Evolutionary conservation across 768 basidiomycete species (phyloP).

Genomic region (Daedaleopsis sinensis): DNA sequence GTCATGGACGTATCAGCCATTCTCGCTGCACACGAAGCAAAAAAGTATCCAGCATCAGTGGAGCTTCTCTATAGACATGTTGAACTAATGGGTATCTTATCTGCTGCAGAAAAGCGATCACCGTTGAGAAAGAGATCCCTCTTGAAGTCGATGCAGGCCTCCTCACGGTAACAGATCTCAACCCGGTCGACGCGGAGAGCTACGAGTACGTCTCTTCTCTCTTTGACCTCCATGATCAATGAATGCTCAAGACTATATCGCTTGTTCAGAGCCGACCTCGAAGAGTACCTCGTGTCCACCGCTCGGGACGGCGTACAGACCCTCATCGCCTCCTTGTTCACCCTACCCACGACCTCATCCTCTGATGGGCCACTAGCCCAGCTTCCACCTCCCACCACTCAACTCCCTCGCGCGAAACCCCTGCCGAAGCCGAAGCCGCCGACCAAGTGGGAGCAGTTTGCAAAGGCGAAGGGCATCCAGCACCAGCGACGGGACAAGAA

Average conservation of each 20-base stretch:
- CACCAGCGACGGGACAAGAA: constrained; percentile 77
- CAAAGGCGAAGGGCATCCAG: constrained; percentile 90
- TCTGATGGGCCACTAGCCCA: constrained; percentile 82
- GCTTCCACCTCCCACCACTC: constrained; percentile 76
- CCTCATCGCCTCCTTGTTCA: constrained; percentile 78
- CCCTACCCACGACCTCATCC: constrained; percentile 75
- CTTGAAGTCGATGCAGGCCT: constrained; percentile 83
- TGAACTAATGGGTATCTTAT: background rate
- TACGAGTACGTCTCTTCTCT: constrained; percentile 62
- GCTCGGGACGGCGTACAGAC: constrained; percentile 84
- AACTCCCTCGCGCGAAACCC: constrained; percentile 88
- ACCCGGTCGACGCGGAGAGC: constrained; percentile 80
- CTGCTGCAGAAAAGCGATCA: constrained; percentile 58
- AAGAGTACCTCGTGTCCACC: constrained; percentile 77
- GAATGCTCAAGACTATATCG: background rate
- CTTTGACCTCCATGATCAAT: background rate
- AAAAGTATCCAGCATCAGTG: constrained; percentile 50
- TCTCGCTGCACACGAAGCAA: constrained; percentile 71
- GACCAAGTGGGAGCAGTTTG: constrained; percentile 98
- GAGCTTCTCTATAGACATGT: background rate
- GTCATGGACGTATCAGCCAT: constrained; percentile 83
- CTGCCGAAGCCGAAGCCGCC: constrained; percentile 89
- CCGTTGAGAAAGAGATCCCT: constrained; percentile 78
- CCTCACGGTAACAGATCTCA: constrained; percentile 85
- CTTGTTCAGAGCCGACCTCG: constrained; percentile 64